These are phyloP conservation scores for Saturnispora sekii DNA, from an alignment of 805 yeast species.

Conservation along the genomic window DNA sequence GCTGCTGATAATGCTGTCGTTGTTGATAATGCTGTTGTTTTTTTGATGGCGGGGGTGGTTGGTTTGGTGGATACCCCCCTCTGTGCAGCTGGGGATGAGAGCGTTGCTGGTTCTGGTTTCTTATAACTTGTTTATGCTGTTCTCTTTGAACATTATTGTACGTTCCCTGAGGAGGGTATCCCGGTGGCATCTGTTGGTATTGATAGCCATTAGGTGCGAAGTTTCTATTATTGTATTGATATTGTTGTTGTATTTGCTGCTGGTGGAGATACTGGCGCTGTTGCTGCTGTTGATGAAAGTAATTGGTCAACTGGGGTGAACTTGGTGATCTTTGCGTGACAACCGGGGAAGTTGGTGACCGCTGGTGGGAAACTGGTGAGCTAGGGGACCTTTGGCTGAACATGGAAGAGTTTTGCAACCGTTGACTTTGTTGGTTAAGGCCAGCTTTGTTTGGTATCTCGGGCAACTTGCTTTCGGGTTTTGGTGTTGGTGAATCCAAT, in stretches of 20 bases:
- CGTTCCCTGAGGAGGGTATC: neutral
- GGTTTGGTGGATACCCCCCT: neutral
- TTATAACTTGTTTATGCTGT: neutral
- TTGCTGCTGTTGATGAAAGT: neutral
- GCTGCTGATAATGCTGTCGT: conserved; percentile 1
- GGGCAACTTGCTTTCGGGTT: conserved; percentile 7
- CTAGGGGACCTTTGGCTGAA: no score
- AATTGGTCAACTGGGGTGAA: neutral
- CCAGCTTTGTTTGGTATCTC: conserved; percentile 1
- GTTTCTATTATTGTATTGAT: neutral
- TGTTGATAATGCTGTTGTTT: conserved; percentile 2
- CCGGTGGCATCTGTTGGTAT: neutral
- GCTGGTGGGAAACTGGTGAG: neutral
- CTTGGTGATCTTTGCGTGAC: neutral
- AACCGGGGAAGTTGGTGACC: conserved; percentile 1
- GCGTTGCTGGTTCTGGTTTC: neutral
- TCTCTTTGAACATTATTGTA: neutral
- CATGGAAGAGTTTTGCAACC: neutral
- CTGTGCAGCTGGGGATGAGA: neutral
- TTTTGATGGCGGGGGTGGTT: neutral
- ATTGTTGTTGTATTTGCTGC: conserved; percentile 5
- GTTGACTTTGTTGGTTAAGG: conserved; percentile 1
- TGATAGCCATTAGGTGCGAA: neutral
- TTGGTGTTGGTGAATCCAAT: conserved; percentile 10
- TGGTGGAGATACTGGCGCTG: conserved; percentile 2